Conservation (phyloP, 176 grass and related monocot genomes). For the Hordeum vulgare region DNA sequence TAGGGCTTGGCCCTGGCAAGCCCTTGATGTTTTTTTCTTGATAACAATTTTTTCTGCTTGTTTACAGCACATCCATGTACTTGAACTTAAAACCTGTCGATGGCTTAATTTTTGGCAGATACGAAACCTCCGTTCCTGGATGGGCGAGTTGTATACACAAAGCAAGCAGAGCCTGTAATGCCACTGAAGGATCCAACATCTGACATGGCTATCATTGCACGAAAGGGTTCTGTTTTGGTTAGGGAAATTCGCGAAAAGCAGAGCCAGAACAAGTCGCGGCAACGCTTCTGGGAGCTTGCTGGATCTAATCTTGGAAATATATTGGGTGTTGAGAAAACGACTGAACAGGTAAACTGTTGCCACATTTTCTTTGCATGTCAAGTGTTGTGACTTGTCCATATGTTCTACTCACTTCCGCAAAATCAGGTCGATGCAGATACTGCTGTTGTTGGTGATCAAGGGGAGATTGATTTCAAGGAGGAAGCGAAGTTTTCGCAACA, state of each 20-base stretch:
- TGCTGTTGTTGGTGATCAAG: conserved; percentile 86
- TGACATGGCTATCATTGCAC: conserved; percentile 95
- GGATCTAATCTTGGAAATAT: conserved; percentile 98
- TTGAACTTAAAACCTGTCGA: conserved; percentile 16
- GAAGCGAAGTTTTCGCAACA: conserved; percentile 95
- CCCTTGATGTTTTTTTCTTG: not conserved
- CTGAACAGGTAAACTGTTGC: conserved; percentile 64
- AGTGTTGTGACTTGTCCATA: not conserved
- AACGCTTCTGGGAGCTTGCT: conserved; percentile 96
- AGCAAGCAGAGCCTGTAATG: conserved; percentile 97
- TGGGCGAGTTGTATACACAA: conserved; percentile 92
- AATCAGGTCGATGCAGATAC: conserved; percentile 94
- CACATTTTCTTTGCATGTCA: not conserved
- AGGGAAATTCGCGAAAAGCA: conserved; percentile 98
- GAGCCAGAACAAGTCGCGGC: conserved; percentile 93
- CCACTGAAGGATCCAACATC: conserved; percentile 96
- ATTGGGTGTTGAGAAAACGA: conserved; percentile 92
- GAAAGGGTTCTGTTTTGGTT: conserved; percentile 88
- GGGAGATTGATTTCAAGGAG: conserved; percentile 94
- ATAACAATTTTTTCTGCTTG: not conserved
- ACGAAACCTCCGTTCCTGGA: conserved; percentile 96
- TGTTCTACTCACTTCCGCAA: conserved; percentile 8
- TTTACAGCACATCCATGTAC: not conserved
- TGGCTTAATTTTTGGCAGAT: conserved; percentile 39
- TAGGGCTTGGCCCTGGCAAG: not conserved